A percentile compares a stretch with the other conserved stretches of the same genome.
These are phyloP conservation scores for Martiniozyma asiatica DNA, from an alignment of 1,139 yeast genomes.

Conservation along the genomic window DNA sequence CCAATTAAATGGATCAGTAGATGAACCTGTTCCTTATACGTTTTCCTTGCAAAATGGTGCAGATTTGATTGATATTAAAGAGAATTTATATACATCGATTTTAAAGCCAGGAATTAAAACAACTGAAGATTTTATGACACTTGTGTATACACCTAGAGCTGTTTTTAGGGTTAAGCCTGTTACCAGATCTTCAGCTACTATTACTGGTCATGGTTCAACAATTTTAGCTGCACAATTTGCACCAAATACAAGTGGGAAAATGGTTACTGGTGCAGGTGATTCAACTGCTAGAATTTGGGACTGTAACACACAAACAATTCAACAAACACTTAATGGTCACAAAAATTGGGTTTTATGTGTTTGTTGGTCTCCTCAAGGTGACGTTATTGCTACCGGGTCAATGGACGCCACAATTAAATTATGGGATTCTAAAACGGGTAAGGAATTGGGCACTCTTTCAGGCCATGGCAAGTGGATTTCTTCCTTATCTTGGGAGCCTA, in stretches of 20 bases:
- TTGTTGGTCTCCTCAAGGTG: constrained; percentile 91
- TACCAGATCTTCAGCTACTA: constrained; percentile 84
- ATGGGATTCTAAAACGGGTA: constrained; percentile 78
- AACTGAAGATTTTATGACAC: constrained; percentile 85
- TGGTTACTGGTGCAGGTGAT: constrained; percentile 97
- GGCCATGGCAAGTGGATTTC: constrained; percentile 92
- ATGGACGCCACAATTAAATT: constrained; percentile 84
- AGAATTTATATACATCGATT: constrained; percentile 65
- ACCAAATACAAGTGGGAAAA: constrained; percentile 72
- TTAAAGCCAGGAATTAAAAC: constrained; percentile 79
- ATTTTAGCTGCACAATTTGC: constrained; percentile 89
- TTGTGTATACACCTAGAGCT: constrained; percentile 90
- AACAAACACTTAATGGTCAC: constrained; percentile 72
- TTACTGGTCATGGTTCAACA: constrained; percentile 92
- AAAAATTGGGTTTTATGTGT: constrained; percentile 90
- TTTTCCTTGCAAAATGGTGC: constrained; percentile 53
- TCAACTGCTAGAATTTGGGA: constrained; percentile 98
- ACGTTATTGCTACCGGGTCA: constrained; percentile 86
- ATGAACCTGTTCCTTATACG: constrained; percentile 85
- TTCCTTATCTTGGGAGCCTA: constrained; percentile 87
- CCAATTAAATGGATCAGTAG: constrained; percentile 50
- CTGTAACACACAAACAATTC: constrained; percentile 87
- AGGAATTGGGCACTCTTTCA: constrained; percentile 57
- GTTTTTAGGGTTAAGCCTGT: constrained; percentile 87
- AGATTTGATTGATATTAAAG: constrained; percentile 58